Conservation (phyloP, 1,139 yeast species). For the Hanseniaspora uvarum region DNA sequence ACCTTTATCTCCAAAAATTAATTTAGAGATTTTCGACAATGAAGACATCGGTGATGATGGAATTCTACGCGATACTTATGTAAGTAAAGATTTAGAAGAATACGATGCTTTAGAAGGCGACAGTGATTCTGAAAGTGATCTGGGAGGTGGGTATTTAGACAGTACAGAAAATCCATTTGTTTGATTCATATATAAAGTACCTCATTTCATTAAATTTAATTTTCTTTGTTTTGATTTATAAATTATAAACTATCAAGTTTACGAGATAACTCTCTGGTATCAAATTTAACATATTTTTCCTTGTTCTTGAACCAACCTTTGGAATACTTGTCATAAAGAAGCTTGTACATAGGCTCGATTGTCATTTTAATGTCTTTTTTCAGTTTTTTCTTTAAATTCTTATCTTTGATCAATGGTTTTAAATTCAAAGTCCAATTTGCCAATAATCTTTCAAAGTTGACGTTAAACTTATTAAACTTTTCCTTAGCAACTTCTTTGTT, state of each 20-base stretch:
- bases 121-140: conserved; percentile 12
- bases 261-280: conserved; percentile 34
- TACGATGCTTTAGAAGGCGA: conserved; percentile 5
- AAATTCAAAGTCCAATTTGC: conserved; percentile 41
- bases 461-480: conserved; percentile 69
- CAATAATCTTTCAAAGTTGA: conserved; percentile 67
- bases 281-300: conserved; percentile 22
- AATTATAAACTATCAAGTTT: conserved; percentile 30
- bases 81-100: conserved; percentile 12
- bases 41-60: background rate
- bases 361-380: conserved; percentile 44
- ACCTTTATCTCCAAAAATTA: conserved; percentile 6
- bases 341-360: conserved; percentile 14
- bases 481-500: conserved; percentile 81
- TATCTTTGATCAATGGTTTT: conserved; percentile 55
- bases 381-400: conserved; percentile 49
- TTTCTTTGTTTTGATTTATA: no score
- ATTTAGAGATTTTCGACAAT: conserved; percentile 2
- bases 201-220: no score
- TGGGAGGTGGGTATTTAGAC: conserved; percentile 10
- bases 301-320: conserved; percentile 13
- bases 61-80: background rate
- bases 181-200: conserved; percentile 14
- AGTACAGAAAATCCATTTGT: conserved; percentile 12
- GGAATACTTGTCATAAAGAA: conserved; percentile 13